phyloP scores from a whole-genome alignment of 371 early-diverging fungal species.

The Coemansia sp. region DNA sequence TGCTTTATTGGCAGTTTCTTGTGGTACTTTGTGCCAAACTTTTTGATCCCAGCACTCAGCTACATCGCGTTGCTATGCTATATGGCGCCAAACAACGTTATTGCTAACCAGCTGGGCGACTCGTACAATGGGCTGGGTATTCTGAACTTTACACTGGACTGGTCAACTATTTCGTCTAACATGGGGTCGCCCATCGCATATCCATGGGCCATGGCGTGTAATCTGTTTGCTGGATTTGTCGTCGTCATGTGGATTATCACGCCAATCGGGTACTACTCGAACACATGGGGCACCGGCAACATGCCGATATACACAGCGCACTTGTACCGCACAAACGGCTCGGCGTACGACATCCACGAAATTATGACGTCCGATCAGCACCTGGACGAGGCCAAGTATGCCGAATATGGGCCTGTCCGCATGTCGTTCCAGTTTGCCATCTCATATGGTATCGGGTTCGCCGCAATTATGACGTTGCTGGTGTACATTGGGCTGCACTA shows the following conservation, averaged over 20 bases:
- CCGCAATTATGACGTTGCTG: conserved; percentile 65
- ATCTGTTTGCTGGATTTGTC: conserved; percentile 66
- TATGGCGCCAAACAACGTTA: conserved; percentile 58
- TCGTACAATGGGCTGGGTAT: conserved; percentile 69
- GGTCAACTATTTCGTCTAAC: conserved; percentile 66
- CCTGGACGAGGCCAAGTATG: conserved; percentile 64
- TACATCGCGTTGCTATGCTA: conserved; percentile 75
- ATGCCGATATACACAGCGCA: conserved; percentile 58
- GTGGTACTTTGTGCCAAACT: conserved; percentile 79
- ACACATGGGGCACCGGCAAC: conserved; percentile 56
- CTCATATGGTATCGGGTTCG: conserved; percentile 67
- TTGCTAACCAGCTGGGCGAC: conserved; percentile 64
- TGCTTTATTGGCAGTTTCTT: conserved; percentile 54
- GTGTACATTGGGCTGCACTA: conserved; percentile 69
- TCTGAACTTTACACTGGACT: conserved; percentile 70
- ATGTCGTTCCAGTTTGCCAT: conserved; percentile 71
- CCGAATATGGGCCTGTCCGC: conserved; percentile 67
- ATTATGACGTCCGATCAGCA: conserved; percentile 58
- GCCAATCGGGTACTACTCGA: conserved; percentile 68
- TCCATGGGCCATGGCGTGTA: conserved; percentile 70
- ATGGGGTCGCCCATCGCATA: conserved; percentile 65
- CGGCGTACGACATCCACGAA: conserved; percentile 56
- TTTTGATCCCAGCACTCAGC: conserved; percentile 67
- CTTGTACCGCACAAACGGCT: conserved; percentile 56
- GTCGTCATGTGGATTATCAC: conserved; percentile 72